Percentiles rank a stretch among this genome's conserved stretches.
phyloP scores from a whole-genome alignment of 2,329 filamentous ascomycete species.

The Herpotrichia juniperi region DNA sequence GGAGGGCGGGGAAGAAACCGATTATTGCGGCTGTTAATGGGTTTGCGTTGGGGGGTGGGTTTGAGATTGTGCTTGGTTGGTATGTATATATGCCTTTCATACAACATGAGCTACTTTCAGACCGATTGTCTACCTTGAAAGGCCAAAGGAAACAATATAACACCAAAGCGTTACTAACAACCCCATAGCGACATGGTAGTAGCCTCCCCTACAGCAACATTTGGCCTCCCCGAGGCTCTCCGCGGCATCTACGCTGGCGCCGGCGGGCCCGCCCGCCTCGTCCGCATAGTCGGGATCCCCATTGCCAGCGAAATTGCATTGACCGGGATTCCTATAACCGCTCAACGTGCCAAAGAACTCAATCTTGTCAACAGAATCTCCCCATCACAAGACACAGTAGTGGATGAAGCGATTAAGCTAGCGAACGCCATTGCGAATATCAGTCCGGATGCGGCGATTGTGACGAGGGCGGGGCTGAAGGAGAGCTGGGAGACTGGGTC shows the following conservation, averaged over 20 bases:
- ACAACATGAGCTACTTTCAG: too few relatives aligned
- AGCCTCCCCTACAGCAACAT: constrained; percentile 58
- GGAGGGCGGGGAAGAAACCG: constrained; percentile 64
- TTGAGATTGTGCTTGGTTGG: constrained; percentile 63
- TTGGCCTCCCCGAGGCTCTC: constrained; percentile 61
- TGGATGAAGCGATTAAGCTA: constrained; percentile 44
- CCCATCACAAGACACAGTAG: constrained; percentile 38
- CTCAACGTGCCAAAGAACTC: constrained; percentile 52
- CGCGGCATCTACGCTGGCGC: constrained; percentile 61
- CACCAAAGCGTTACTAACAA: neutral
- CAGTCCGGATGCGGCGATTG: constrained; percentile 45
- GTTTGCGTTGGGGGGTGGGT: constrained; percentile 62
- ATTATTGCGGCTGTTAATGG: constrained; percentile 67
- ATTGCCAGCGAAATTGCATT: constrained; percentile 58
- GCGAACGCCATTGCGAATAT: constrained; percentile 43
- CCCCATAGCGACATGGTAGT: constrained; percentile 57
- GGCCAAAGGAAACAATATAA: too few relatives aligned
- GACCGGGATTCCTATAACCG: constrained; percentile 53
- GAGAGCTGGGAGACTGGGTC: constrained; percentile 42
- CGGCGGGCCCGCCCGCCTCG: constrained; percentile 59
- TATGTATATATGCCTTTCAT: constrained; percentile 36
- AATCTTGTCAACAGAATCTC: constrained; percentile 50
- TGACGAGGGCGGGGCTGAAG: constrained; percentile 42
- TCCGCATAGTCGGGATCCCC: constrained; percentile 56
- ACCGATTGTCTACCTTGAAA: too few relatives aligned